Evolutionary conservation across 352 stramenopile genomes (phyloP).

Genomic region (Globisporangium radiosum): DNA sequence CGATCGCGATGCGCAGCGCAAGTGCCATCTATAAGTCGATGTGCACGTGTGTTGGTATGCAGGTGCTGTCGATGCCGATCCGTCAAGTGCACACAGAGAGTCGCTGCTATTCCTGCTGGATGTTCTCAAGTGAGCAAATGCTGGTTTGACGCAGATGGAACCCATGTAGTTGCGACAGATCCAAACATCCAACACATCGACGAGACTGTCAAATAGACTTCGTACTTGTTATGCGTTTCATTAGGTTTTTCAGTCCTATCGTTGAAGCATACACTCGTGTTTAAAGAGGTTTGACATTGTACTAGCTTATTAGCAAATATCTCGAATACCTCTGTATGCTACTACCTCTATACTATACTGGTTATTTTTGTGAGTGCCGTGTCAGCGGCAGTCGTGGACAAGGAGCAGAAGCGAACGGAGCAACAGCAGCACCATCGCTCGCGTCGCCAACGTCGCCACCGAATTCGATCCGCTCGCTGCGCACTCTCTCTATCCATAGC

Average conservation of each 20-base stretch:
- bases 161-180: background rate
- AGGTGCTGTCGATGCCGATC: too few relatives aligned
- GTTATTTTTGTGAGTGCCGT: background rate
- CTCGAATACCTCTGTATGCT: too few relatives aligned
- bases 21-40: background rate
- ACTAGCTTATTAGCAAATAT: too few relatives aligned
- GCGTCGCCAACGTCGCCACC: too few relatives aligned
- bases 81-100: background rate
- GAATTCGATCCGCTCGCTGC: too few relatives aligned
- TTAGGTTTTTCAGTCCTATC: background rate
- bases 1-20: background rate
- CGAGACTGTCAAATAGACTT: too few relatives aligned
- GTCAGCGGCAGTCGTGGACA: background rate
- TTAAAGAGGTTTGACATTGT: too few relatives aligned
- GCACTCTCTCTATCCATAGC: background rate
- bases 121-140: too few relatives aligned
- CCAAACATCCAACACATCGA: background rate
- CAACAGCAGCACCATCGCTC: background rate
- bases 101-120: too few relatives aligned
- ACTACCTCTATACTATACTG: background rate
- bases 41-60: too few relatives aligned
- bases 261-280: background rate
- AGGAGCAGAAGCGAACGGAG: background rate
- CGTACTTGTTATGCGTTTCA: background rate
- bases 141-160: too few relatives aligned